phyloP scores from a whole-genome alignment of 352 stramenopile genomes.

The Globisporangium canariense region DNA sequence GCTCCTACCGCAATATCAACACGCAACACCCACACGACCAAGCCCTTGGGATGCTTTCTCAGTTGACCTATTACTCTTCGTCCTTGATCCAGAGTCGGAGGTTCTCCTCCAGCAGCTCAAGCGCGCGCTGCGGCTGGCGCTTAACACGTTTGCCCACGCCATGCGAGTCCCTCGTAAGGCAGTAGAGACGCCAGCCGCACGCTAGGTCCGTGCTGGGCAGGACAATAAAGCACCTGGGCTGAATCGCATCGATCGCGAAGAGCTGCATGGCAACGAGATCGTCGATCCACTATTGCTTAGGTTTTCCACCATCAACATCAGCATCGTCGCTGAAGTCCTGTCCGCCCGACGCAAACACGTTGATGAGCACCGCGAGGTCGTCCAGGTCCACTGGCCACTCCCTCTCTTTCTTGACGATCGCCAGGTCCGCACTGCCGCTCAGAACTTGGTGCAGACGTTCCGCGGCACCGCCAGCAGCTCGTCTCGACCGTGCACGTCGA shows the following conservation, averaged over 20 bases:
- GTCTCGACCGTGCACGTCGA: too few species aligned
- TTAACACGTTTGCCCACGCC: background rate
- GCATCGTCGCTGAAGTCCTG: background rate
- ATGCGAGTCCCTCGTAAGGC: background rate
- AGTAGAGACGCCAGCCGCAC: background rate
- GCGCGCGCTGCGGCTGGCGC: background rate
- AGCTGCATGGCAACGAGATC: background rate
- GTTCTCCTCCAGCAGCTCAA: too few species aligned
- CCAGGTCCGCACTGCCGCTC: too few species aligned
- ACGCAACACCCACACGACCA: too few species aligned
- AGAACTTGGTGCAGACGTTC: too few species aligned
- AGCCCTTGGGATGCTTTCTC: too few species aligned
- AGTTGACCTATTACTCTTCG: too few species aligned
- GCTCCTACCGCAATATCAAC: too few species aligned
- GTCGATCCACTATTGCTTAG: background rate
- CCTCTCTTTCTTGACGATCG: too few species aligned
- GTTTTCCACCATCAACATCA: background rate
- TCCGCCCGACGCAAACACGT: background rate
- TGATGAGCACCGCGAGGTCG: background rate
- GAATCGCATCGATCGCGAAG: background rate
- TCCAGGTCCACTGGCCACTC: too few species aligned
- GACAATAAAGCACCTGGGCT: background rate
- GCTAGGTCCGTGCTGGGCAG: background rate
- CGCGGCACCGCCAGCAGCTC: too few species aligned
- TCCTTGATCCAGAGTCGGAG: too few species aligned